phyloP scores from a whole-genome alignment of 2,329 filamentous ascomycete species.

The Pseudocercospora ulei region DNA sequence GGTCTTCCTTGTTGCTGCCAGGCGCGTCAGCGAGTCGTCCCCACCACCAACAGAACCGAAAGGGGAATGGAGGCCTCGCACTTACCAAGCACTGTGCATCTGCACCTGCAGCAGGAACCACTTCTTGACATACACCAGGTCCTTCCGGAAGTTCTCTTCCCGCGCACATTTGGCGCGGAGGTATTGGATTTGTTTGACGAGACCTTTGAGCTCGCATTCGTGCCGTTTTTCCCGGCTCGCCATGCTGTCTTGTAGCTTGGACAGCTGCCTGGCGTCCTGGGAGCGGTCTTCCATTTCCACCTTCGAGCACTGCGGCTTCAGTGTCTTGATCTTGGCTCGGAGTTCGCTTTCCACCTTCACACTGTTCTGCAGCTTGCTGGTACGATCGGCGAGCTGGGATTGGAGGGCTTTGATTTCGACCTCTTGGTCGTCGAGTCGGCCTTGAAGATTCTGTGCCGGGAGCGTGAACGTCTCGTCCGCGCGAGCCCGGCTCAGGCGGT shows the following conservation, averaged over 20 bases:
- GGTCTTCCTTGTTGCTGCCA: constrained; percentile 88
- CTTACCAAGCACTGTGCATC: constrained; percentile 83
- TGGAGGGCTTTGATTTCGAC: constrained; percentile 37
- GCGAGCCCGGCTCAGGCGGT: constrained; percentile 27
- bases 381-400: constrained; percentile 31
- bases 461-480: constrained; percentile 31
- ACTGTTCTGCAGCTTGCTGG: constrained; percentile 28
- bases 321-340: constrained; percentile 29
- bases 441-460: constrained; percentile 35
- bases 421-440: constrained; percentile 35
- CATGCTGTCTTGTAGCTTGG: constrained; percentile 41
- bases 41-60: no score
- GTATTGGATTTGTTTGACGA: constrained; percentile 85
- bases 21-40: no score
- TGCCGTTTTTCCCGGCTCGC: constrained; percentile 60
- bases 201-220: constrained; percentile 65
- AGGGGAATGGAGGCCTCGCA: constrained; percentile 29
- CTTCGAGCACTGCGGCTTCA: constrained; percentile 18
- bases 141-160: constrained; percentile 68
- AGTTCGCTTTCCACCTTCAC: constrained; percentile 34
- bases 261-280: constrained; percentile 28
- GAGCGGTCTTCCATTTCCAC: constrained; percentile 15
- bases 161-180: constrained; percentile 71
- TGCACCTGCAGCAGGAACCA: constrained; percentile 71
- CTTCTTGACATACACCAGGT: constrained; percentile 77